Base-by-base conservation (phyloP, 2,329 filamentous ascomycete genomes). In the Alternaria metachromatica region DNA sequence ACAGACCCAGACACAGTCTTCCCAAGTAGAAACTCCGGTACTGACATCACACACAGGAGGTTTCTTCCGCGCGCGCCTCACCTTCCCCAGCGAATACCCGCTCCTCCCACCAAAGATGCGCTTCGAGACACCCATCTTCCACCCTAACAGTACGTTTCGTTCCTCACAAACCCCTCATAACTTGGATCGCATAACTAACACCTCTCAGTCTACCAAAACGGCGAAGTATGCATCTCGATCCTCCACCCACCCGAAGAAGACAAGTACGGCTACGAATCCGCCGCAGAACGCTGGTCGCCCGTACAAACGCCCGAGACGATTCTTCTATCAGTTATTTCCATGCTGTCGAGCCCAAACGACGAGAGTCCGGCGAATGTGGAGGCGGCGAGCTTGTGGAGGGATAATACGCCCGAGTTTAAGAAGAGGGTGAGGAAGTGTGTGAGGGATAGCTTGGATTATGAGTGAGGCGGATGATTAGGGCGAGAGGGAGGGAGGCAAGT, bases 251-350 rank as follows among this genome's bases (percentile, higher is more conserved):
- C 95, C 3, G 95, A 96, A 75, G 95, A 98, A 82, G 95, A 98
- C 81, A 96, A 96, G 58, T 97, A 97, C 84, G 94, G 97, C 84
- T 98, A 98, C 86, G 95, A 98, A 82, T 92, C 95, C 74, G 95
- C 96, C 8, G 94, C 92, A 2, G 96, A 98, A 84, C 90, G 95
- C 67, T 98, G 95, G 95, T 95, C 92, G 26, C 95, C 95, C 12
- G 97, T 98, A 67, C 96, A 98, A 84, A 96, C 92, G 63, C 95
- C 97, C 71, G 96, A 98, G 83, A 98, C 97, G 85, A 98, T 98
- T 72, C 85, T 98, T 71, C 94, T 98, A 62, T 94, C 90, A 51
- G 95, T 98, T 64, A 98, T 98, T 91, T 97, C 93, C 82, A 98
- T 98, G 94, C 88, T 98, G 49, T 94, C 94, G 1, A 94, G 97